Evolutionary conservation across 352 stramenopile genomes (phyloP).

Genomic region (Plasmopara viticola): DNA sequence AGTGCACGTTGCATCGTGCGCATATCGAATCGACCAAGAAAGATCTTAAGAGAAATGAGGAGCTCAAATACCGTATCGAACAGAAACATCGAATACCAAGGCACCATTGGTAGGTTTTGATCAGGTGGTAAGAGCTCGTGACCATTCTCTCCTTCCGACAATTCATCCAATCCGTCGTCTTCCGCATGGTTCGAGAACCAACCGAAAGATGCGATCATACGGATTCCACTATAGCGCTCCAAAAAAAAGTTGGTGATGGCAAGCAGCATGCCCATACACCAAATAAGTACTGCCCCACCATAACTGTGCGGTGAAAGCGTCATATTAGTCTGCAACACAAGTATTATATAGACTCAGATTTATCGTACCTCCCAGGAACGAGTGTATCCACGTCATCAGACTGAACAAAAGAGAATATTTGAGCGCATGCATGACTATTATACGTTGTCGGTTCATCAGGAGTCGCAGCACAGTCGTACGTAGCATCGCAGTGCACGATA

Average conservation of each 20-base stretch:
- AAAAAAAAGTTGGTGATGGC: slow-evolving; percentile 82
- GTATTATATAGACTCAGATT: not conserved
- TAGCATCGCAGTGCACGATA: slow-evolving; percentile 76
- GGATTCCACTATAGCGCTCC: slow-evolving; percentile 72
- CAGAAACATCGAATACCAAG: slow-evolving; percentile 92
- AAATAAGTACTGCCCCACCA: slow-evolving; percentile 74
- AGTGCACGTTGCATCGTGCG: slow-evolving; percentile 87
- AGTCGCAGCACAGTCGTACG: slow-evolving; percentile 34
- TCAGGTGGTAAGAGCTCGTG: slow-evolving; percentile 62
- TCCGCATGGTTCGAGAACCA: slow-evolving; percentile 55
- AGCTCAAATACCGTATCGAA: slow-evolving; percentile 89
- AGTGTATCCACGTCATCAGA: slow-evolving; percentile 40
- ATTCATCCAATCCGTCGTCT: slow-evolving; percentile 34
- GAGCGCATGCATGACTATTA: slow-evolving; percentile 71
- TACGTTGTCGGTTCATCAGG: slow-evolving; percentile 43
- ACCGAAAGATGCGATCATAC: slow-evolving; percentile 69
- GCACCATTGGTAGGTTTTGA: slow-evolving; percentile 87
- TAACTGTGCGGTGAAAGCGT: slow-evolving; percentile 32
- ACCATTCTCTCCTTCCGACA: slow-evolving; percentile 34
- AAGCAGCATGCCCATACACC: slow-evolving; percentile 71
- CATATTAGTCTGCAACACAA: not conserved
- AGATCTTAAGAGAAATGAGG: slow-evolving; percentile 91
- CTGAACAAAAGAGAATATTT: slow-evolving; percentile 68
- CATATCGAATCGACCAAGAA: slow-evolving; percentile 88
- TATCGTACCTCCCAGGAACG: slow-evolving; percentile 50